Evolutionary conservation across 176 grass and related monocot genomes (phyloP).

Genomic region (Melocanna baccifera): DNA sequence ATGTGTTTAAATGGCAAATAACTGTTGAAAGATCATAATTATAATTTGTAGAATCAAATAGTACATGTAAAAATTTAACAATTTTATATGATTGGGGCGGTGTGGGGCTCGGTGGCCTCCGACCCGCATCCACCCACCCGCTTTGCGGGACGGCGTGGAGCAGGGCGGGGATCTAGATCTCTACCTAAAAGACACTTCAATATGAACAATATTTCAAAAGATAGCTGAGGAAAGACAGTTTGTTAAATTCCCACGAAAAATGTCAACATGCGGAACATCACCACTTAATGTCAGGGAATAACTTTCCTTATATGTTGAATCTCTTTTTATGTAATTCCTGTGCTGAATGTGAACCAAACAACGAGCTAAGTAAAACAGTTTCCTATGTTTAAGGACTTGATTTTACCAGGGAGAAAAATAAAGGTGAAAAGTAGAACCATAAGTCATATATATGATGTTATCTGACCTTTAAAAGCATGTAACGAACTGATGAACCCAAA

Average conservation of each 20-base stretch:
- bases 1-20: no score
- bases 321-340: background rate
- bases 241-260: background rate
- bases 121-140: no score
- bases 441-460: background rate
- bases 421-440: background rate
- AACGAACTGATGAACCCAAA: conserved; percentile 70
- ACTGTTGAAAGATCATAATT: no score
- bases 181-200: background rate
- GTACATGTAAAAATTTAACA: no score
- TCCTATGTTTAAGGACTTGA: background rate
- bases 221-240: background rate
- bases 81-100: no score
- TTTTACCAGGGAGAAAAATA: background rate
- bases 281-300: background rate
- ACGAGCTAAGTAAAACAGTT: background rate
- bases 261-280: background rate
- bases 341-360: background rate
- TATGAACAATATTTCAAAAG: background rate
- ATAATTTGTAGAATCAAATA: no score
- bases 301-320: background rate
- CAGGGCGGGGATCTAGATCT: no score
- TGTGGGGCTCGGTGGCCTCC: no score
- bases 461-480: conserved; percentile 76
- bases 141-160: no score